Evolutionary conservation across 495 filamentous ascomycete species (phyloP).

Genomic region (Tricharina praecox): DNA sequence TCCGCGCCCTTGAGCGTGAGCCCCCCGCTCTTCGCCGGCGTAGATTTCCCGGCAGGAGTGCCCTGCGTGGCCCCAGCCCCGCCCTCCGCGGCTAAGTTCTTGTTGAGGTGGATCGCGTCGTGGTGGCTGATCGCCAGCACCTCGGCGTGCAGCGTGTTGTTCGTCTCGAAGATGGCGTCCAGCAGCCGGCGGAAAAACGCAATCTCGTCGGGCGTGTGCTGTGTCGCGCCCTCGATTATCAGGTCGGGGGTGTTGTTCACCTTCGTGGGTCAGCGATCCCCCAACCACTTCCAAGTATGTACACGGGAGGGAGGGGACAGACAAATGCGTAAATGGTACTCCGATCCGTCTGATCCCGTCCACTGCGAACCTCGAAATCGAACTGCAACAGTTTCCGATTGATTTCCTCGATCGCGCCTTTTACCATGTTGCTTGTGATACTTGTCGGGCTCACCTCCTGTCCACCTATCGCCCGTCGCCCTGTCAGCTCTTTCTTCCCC

Average conservation of each 20-base stretch:
- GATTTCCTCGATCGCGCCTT: slow-evolving; percentile 36
- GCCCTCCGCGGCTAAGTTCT: slow-evolving; percentile 28
- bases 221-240: slow-evolving; percentile 73
- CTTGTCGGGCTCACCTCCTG: not conserved
- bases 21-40: slow-evolving; percentile 37
- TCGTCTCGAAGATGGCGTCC: slow-evolving; percentile 77
- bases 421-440: slow-evolving; percentile 25
- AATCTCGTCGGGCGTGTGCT: slow-evolving; percentile 66
- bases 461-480: too few species aligned
- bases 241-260: slow-evolving; percentile 80
- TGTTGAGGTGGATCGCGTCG: slow-evolving; percentile 51
- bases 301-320: too few species aligned
- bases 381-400: slow-evolving; percentile 55
- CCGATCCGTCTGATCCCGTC: slow-evolving; percentile 45
- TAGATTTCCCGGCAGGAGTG: too few species aligned
- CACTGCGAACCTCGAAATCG: slow-evolving; percentile 71
- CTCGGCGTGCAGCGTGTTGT: slow-evolving; percentile 61
- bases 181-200: slow-evolving; percentile 74
- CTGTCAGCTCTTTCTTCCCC: too few species aligned
- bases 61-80: slow-evolving; percentile 27
- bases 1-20: slow-evolving; percentile 66
- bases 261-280: slow-evolving; percentile 20
- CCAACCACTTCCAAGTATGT: not conserved
- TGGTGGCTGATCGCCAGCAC: slow-evolving; percentile 62
- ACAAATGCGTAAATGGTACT: slow-evolving; percentile 25